Base-by-base conservation (phyloP, 805 yeast species). In the Ogataea ramenticola region DNA sequence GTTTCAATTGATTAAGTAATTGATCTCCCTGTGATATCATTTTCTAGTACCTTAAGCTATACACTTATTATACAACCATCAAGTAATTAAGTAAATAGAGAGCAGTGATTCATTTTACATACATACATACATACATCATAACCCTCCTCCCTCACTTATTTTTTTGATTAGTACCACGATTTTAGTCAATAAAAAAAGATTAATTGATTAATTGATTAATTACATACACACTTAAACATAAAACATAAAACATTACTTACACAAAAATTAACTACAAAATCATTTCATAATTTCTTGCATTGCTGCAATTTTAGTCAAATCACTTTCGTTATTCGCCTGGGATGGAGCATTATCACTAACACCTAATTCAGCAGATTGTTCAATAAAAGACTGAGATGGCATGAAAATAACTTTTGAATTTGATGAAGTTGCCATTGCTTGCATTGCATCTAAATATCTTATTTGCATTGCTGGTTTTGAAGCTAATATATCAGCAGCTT, bases 381-480 rank as follows among this genome's bases (percentile, higher is more conserved):
- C 75, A 46, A 68, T 59, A 15, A 68, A 68, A 40, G 57, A 60
- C 39, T 72, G 67, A 34, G 70, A 60, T 6, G 89, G 88, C 87
- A 82, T 82, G 61, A 82, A 82, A 27, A 82, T 81, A 43, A 82
- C 88, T 62, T 80, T 78, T n/a, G 85, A 65, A 46, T 75, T 73
- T 1, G 86, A 66, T 42, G 71, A 56, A 49, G 66, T 75, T 31
- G 86, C 83, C 87, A 82, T 82, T 48, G 67, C 69, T 63, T 80
- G 86, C 79, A 82, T 78, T n/a, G 88, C 88, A 54, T 82, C 89
- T 62, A 82, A 70, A 57, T 82, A 82, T 61, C 89, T 68, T 59
- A 82, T 82, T 66, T 82, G 88, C 85, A 82, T 80, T 26, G 88
- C 89, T 14, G 87, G 78, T 51, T 80, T 80, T 34, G 85, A 78